Conservation (phyloP, 1,284 basidiomycete genomes). For the Ganoderma lingzhi region DNA sequence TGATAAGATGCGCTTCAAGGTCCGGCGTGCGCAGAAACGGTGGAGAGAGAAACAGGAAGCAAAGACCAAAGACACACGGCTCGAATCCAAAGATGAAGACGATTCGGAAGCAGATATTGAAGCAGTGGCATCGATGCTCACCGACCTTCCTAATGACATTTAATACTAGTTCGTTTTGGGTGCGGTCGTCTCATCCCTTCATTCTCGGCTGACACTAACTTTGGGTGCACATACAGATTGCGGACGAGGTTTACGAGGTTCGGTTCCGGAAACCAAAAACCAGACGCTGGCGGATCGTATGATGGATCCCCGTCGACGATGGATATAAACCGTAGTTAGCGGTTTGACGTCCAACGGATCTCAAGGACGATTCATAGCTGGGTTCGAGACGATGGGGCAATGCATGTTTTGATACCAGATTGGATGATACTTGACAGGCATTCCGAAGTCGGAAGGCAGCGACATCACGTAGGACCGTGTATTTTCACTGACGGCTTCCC, state of each 20-base stretch:
- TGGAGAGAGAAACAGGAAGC: slow-evolving; percentile 1
- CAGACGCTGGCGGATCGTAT: background rate
- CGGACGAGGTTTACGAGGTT: background rate
- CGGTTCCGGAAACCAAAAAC: background rate
- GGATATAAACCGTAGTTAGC: background rate
- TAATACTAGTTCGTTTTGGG: background rate
- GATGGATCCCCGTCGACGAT: slow-evolving; percentile 5
- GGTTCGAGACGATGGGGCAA: background rate
- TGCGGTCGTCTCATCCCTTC: background rate
- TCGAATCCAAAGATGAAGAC: background rate
- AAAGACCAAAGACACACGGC: background rate
- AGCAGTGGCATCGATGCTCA: background rate
- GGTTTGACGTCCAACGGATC: background rate
- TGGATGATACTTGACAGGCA: background rate
- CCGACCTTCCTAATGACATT: background rate
- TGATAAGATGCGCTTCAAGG: background rate
- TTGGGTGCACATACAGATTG: background rate
- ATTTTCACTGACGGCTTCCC: no score
- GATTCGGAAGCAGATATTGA: background rate
- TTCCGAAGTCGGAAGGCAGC: background rate
- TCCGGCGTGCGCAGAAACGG: background rate
- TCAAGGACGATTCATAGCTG: background rate
- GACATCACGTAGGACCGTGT: background rate
- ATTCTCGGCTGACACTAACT: background rate
- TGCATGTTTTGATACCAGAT: slow-evolving; percentile 1